phyloP scores from a whole-genome alignment of 169 alveolate genomes.

The Plasmodium gallinaceum region DNA sequence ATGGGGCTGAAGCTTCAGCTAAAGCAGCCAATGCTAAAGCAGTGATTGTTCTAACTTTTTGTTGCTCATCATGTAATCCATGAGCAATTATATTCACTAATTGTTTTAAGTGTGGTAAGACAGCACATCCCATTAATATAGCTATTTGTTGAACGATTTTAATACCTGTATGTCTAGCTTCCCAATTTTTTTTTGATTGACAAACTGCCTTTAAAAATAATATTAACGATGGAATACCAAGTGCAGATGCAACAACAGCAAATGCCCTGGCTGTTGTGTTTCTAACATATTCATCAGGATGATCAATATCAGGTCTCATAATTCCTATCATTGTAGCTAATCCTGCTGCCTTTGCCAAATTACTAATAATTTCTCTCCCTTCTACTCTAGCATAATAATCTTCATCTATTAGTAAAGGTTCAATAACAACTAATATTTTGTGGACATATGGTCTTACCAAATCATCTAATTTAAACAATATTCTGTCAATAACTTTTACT shows the following conservation, averaged over 20 bases:
- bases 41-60: conserved; percentile 97
- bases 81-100: conserved; percentile 97
- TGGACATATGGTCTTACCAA: conserved; percentile 98
- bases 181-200: conserved; percentile 97
- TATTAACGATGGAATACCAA: conserved; percentile 97
- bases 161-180: conserved; percentile 99
- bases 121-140: conserved; percentile 98
- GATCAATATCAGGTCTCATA: conserved; percentile 99
- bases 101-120: conserved; percentile 97
- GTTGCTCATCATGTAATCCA: conserved; percentile 97
- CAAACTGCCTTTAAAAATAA: conserved; percentile 99
- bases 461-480: conserved; percentile 96
- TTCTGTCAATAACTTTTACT: conserved; percentile 98
- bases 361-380: conserved; percentile 98
- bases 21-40: conserved; percentile 99
- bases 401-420: conserved; percentile 99
- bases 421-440: conserved; percentile 98
- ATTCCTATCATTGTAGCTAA: conserved; percentile 99
- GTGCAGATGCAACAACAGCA: conserved; percentile 99
- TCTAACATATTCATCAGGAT: conserved; percentile 99
- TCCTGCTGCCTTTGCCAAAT: conserved; percentile 97
- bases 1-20: conserved; percentile 99
- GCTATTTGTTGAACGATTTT: conserved; percentile 98
- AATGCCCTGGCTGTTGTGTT: conserved; percentile 99
- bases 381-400: conserved; percentile 99